Percentiles rank a stretch among this genome's conserved stretches.
Conservation (phyloP, 2,329 filamentous ascomycete species). For the Pezicula carpinea region DNA sequence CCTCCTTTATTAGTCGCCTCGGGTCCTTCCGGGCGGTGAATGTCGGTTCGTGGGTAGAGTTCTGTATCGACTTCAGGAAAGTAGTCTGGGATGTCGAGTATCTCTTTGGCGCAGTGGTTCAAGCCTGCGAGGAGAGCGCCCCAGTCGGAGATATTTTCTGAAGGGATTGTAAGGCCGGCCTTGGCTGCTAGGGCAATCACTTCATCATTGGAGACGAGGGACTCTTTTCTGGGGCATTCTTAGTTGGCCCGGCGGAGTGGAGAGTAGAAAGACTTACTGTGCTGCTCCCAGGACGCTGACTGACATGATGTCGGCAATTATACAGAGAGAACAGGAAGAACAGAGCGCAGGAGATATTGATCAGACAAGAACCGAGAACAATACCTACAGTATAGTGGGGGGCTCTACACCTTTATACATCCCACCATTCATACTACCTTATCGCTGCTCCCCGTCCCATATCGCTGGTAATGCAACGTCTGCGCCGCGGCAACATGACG, state of each 20-base stretch:
- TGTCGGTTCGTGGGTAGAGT: conserved; percentile 19
- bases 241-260: background rate
- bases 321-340: too few species aligned
- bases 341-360: too few species aligned
- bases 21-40: conserved; percentile 12
- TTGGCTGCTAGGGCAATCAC: conserved; percentile 10
- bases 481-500: too few species aligned
- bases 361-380: too few species aligned
- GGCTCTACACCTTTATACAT: too few species aligned
- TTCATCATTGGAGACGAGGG: conserved; percentile 12
- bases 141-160: conserved; percentile 14
- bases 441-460: too few species aligned
- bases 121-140: conserved; percentile 15
- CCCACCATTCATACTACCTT: too few species aligned
- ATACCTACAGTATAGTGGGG: too few species aligned
- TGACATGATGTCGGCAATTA: conserved; percentile 7
- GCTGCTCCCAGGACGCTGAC: conserved; percentile 13
- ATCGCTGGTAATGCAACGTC: too few species aligned
- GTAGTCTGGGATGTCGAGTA: conserved; percentile 17
- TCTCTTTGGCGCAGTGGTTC: conserved; percentile 19
- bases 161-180: conserved; percentile 13
- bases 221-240: conserved; percentile 13
- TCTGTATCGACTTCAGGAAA: conserved; percentile 12
- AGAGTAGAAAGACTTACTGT: conserved; percentile 8
- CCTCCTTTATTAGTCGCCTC: conserved; percentile 16